Evolutionary conservation across 192 early-diverging fungal species (phyloP), one percentile per base, ranked within the genome.

Genomic region (Spizellomyces punctatus): DNA sequence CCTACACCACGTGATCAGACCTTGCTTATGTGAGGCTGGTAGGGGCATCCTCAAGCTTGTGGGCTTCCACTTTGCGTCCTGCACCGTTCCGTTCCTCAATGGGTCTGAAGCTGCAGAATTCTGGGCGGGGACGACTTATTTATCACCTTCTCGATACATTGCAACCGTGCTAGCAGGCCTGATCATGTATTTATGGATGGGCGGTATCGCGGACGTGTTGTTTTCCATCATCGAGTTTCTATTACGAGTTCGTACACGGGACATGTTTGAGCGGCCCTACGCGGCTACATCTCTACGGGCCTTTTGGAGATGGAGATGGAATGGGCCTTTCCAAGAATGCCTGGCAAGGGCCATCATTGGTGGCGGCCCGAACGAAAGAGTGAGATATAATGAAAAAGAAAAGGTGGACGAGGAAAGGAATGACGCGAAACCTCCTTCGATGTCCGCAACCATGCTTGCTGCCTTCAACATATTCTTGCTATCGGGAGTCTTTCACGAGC

Each of bases 151-250:
- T 4, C 69, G 43, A 16, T 22, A 46, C 21, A 0, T 62, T 19
- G 21, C 49, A 14, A 17, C 69, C 9, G 21, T 62, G 22, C 50
- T 19, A 10, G 27, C 47, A 8, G 58, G 69, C 10, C 10, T 63
- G 19, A n/a, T 50, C 16, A 41, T 71, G 16, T 71, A 71, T 45
- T 41, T 71, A 42, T 71, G 69, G 69, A 71, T 71, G n/a, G 69
- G 69, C 45, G 69, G 59, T 6, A 17, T 71, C 0, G 69, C 69
- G 1, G 69, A 71, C 48, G 6, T 63, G 1, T 22, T 60, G 3
- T 49, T 46, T 36, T 46, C 45, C 1, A 9, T 71, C 12, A 19
- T 44, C 8, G 69, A 71, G 43, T 17, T 27, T 8, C 8, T 47
- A 7, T 17, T 71, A 10, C 8, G 49, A n/a, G 48, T 71, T 14